Percentiles rank a stretch among this genome's conserved stretches.
These are phyloP conservation scores for Dictyostelium discoideum DNA, from an alignment of 78 protist species.

Conservation along the genomic window dicty_2.7 NC_007090.3:2938001-2938500, in stretches of 20 bases:
- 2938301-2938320: conserved; percentile 91
- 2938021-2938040: conserved; percentile 44
- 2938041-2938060: background rate
- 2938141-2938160: conserved; percentile 89
- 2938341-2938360: conserved; percentile 93
- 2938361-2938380: conserved; percentile 90
- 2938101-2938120: conserved; percentile 45
- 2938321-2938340: conserved; percentile 87
- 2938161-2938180: conserved; percentile 83
- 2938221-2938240: background rate
- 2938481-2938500: conserved; percentile 57
- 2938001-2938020: conserved; percentile 41
- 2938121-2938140: conserved; percentile 73
- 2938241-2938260: background rate
- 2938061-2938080: background rate
- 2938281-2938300: conserved; percentile 85
- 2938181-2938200: too few relatives aligned
- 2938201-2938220: background rate
- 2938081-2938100: conserved; percentile 24
- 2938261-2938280: background rate
- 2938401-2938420: conserved; percentile 84
- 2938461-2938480: conserved; percentile 52
- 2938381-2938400: conserved; percentile 90
- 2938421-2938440: conserved; percentile 42
- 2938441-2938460: conserved; percentile 38